phyloP scores from a whole-genome alignment of 1,139 yeast species.

The Zygosaccharomyces pseudobailii region DNA sequence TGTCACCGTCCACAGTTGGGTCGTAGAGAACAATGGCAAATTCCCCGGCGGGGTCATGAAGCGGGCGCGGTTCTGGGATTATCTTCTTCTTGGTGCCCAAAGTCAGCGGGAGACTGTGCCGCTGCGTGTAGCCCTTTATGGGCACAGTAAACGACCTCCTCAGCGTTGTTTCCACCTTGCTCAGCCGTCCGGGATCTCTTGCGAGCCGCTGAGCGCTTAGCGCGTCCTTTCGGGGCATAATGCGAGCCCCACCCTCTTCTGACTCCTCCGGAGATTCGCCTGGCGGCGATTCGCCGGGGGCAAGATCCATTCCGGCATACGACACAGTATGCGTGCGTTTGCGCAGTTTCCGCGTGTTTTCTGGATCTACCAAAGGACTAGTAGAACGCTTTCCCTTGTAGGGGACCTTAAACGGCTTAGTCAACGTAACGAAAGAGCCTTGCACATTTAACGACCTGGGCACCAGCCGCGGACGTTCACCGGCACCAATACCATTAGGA shows the following conservation, averaged over 20 bases:
- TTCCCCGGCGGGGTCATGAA: conserved; percentile 90
- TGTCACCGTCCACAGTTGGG: conserved; percentile 67
- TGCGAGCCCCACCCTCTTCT: conserved; percentile 12
- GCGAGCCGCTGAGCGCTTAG: conserved; percentile 44
- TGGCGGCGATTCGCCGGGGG: conserved; percentile 14
- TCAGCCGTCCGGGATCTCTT: conserved; percentile 32
- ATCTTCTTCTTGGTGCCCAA: conserved; percentile 75
- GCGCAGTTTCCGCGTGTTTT: conserved; percentile 38
- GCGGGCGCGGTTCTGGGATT: conserved; percentile 74
- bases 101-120: conserved; percentile 55
- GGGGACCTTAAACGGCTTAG: conserved; percentile 47
- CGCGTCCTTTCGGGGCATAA: conserved; percentile 43
- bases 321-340: conserved; percentile 30
- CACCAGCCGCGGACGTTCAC: conserved; percentile 31
- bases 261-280: conserved; percentile 1
- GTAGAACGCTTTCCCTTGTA: conserved; percentile 22
- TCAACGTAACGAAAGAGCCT: conserved; percentile 30
- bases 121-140: conserved; percentile 39
- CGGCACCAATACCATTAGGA: conserved; percentile 37
- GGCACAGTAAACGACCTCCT: conserved; percentile 49
- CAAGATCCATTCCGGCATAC: conserved; percentile 19
- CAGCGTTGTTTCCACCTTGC: conserved; percentile 38
- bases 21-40: conserved; percentile 93
- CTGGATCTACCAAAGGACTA: conserved; percentile 30
- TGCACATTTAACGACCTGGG: conserved; percentile 30